Evolutionary conservation across 2,329 filamentous ascomycete genomes (phyloP).

Genomic region (Lachnellula suecica): DNA sequence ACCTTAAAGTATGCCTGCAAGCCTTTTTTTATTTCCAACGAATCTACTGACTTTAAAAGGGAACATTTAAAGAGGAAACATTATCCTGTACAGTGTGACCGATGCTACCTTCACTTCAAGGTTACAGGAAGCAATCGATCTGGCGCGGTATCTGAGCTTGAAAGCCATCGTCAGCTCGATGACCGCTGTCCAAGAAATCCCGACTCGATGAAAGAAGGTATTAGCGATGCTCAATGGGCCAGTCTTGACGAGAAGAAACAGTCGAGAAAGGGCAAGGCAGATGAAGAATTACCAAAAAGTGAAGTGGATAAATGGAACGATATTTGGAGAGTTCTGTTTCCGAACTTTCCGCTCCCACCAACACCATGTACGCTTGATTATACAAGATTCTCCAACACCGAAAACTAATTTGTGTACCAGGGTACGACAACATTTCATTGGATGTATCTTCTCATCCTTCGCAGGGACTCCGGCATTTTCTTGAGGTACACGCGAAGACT

Average conservation of each 20-base stretch:
- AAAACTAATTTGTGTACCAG: not conserved
- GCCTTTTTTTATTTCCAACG: not conserved
- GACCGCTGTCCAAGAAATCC: not conserved
- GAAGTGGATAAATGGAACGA: not conserved
- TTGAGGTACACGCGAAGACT: not conserved
- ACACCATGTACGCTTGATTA: not conserved
- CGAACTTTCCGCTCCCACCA: not conserved
- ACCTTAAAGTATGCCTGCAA: constrained; percentile 5
- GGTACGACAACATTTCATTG: not conserved
- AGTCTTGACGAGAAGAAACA: constrained; percentile 7
- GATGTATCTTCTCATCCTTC: not conserved
- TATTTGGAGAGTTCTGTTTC: not conserved
- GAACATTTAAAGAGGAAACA: constrained; percentile 9
- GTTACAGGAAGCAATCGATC: not conserved
- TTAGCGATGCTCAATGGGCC: constrained; percentile 10
- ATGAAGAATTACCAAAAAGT: not conserved
- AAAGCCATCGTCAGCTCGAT: constrained; percentile 2
- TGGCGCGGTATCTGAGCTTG: not conserved
- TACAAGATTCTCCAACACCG: not conserved
- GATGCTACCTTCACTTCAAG: constrained; percentile 5
- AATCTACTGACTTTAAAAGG: not conserved
- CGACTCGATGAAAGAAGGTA: constrained; percentile 7
- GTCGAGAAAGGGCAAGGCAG: not conserved
- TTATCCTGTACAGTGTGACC: constrained; percentile 7
- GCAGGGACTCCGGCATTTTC: not conserved